These are phyloP conservation scores for Prunus mira DNA, from an alignment of 306 rosid genomes.

Conservation along the genomic window DNA sequence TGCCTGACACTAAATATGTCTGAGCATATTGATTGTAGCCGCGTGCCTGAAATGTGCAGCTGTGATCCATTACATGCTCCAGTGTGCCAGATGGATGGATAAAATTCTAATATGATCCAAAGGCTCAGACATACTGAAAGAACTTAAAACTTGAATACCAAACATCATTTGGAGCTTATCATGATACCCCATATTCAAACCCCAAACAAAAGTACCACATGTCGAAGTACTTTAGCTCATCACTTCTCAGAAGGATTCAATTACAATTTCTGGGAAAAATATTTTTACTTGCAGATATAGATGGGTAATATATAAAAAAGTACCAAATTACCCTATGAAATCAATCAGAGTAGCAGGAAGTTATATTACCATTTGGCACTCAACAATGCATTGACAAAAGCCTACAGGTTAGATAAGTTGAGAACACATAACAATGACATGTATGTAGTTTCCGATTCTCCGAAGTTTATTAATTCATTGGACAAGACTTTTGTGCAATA, in stretches of 20 bases:
- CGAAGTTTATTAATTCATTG: background rate
- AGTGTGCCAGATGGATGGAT: background rate
- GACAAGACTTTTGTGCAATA: slow-evolving; percentile 6
- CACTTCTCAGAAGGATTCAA: background rate
- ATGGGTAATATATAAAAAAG: background rate
- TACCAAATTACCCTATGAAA: background rate
- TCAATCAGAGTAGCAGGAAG: background rate
- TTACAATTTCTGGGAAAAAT: background rate
- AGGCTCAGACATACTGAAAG: background rate
- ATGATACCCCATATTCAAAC: background rate
- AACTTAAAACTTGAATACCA: background rate
- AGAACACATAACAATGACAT: background rate
- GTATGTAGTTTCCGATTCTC: background rate
- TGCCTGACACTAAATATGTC: background rate
- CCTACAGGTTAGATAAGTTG: background rate
- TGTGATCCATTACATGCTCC: background rate
- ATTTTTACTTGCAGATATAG: background rate
- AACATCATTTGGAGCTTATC: background rate
- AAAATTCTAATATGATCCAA: background rate
- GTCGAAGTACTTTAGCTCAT: background rate
- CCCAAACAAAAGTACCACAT: background rate
- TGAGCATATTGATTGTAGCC: background rate
- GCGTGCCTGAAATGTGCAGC: background rate
- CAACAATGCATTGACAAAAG: background rate
- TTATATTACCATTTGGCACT: background rate